These are phyloP conservation scores for Psilocybe cubensis DNA, from an alignment of 768 basidiomycete genomes.

Conservation along the genomic window DNA sequence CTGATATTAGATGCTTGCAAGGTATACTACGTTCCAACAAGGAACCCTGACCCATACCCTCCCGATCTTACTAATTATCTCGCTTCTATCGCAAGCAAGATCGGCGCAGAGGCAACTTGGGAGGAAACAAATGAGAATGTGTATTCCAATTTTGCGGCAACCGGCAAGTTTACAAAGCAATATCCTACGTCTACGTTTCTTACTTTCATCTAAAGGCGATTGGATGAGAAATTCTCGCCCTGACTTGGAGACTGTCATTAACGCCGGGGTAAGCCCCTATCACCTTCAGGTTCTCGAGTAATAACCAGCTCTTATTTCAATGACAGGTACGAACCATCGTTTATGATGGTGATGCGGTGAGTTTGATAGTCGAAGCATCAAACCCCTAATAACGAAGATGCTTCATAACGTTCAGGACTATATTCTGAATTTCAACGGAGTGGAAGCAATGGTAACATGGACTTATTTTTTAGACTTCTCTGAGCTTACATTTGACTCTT, in stretches of 20 bases:
- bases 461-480: background rate
- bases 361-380: constrained; percentile 17
- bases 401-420: constrained; percentile 40
- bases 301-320: background rate
- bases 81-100: constrained; percentile 31
- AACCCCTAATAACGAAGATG: background rate
- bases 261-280: constrained; percentile 44
- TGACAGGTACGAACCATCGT: constrained; percentile 46
- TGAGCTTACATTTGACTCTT: background rate
- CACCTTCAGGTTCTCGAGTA: too few relatives aligned
- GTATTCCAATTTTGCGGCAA: constrained; percentile 48
- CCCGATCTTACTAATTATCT: constrained; percentile 38
- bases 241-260: constrained; percentile 58
- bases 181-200: background rate
- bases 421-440: constrained; percentile 58
- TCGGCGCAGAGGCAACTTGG: constrained; percentile 50
- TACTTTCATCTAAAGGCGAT: constrained; percentile 41
- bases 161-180: constrained; percentile 32
- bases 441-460: constrained; percentile 55
- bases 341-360: constrained; percentile 61
- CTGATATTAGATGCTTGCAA: background rate
- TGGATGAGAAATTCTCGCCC: constrained; percentile 60
- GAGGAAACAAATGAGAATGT: constrained; percentile 40
- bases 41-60: constrained; percentile 51
- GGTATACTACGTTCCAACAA: constrained; percentile 50